Percentiles rank a stretch among this genome's conserved stretches.
Evolutionary conservation across 768 basidiomycete genomes (phyloP).

Genomic region (Lepiota venenata): DNA sequence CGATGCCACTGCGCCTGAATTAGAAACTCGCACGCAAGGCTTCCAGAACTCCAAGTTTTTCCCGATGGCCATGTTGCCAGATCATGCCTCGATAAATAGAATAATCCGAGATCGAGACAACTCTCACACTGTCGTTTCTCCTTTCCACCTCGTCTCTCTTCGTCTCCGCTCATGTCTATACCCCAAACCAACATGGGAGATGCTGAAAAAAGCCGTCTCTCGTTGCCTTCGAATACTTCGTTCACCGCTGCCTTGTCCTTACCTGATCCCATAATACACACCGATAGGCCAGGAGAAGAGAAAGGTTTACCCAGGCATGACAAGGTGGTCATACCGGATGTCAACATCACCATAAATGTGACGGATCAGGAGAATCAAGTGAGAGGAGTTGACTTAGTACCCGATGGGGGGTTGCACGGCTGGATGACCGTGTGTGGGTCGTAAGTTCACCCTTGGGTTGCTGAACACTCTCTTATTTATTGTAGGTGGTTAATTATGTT

Average conservation of each 20-base stretch:
- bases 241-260: no score
- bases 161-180: not conserved
- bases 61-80: not conserved
- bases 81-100: not conserved
- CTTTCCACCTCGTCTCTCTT: not conserved
- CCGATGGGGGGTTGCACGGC: slow-evolving; percentile 37
- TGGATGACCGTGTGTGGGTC: slow-evolving; percentile 44
- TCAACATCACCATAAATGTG: not conserved
- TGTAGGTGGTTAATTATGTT: slow-evolving; percentile 39
- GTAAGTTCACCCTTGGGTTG: slow-evolving; percentile 26
- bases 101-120: slow-evolving; percentile 2
- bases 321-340: not conserved
- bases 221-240: no score
- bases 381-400: not conserved
- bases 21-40: slow-evolving; percentile 9
- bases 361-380: not conserved
- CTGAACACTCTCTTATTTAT: not conserved
- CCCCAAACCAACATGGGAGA: no score
- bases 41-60: slow-evolving; percentile 2
- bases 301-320: not conserved
- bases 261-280: not conserved
- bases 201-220: no score
- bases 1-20: not conserved
- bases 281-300: not conserved
- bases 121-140: not conserved